These are phyloP conservation scores for Tympanopsis confertula DNA, from an alignment of 2,329 filamentous ascomycete genomes.

Conservation along the genomic window DNA sequence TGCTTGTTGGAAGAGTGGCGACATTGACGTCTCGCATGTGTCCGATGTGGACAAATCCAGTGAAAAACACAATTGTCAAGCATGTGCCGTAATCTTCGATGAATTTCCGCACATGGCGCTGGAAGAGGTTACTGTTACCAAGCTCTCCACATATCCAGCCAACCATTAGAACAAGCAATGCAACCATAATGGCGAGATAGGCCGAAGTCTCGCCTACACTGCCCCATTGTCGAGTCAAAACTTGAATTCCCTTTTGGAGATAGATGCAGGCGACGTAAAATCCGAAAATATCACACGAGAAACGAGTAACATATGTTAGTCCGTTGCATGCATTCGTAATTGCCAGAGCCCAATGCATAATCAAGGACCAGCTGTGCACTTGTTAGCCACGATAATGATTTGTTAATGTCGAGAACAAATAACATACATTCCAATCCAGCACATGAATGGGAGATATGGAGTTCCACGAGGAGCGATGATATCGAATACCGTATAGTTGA, in stretches of 20 bases:
- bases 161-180: slow-evolving; percentile 43
- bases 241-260: slow-evolving; percentile 55
- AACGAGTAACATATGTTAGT: slow-evolving; percentile 52
- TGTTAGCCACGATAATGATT: slow-evolving; percentile 6
- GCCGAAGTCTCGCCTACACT: slow-evolving; percentile 24
- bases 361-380: slow-evolving; percentile 40
- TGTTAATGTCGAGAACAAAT: too few species aligned
- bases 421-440: slow-evolving; percentile 47
- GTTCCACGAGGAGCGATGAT: slow-evolving; percentile 48
- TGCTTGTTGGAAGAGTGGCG: slow-evolving; percentile 41
- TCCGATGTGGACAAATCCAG: slow-evolving; percentile 52
- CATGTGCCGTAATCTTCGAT: slow-evolving; percentile 56
- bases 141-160: slow-evolving; percentile 47
- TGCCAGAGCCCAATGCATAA: slow-evolving; percentile 54
- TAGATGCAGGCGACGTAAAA: slow-evolving; percentile 61
- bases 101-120: slow-evolving; percentile 47
- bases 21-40: slow-evolving; percentile 45
- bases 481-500: slow-evolving; percentile 58
- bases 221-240: slow-evolving; percentile 47
- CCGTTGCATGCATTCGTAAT: slow-evolving; percentile 54
- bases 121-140: slow-evolving; percentile 45
- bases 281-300: slow-evolving; percentile 57
- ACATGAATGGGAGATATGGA: slow-evolving; percentile 56
- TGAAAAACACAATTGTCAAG: slow-evolving; percentile 50
- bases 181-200: slow-evolving; percentile 49